phyloP scores from a whole-genome alignment of 2,329 filamentous ascomycete species.

The Hypoxylon sp. region DNA sequence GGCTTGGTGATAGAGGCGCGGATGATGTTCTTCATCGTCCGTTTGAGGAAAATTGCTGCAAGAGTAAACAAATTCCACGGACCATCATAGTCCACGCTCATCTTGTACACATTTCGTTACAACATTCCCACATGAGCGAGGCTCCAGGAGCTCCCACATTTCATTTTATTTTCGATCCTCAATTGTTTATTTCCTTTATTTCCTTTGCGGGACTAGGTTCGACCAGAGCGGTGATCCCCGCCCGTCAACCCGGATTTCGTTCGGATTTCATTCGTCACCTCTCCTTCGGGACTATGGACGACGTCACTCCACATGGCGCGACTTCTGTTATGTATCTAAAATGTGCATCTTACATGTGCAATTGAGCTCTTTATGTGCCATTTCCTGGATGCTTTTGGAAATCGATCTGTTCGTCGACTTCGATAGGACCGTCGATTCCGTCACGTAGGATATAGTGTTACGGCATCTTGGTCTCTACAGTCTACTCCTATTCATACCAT shows the following conservation, averaged over 20 bases:
- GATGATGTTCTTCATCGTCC: slow-evolving; percentile 43
- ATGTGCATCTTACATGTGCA: slow-evolving; percentile 33
- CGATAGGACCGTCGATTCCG: slow-evolving; percentile 6
- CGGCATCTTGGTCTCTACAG: slow-evolving; percentile 2
- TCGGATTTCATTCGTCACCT: slow-evolving; percentile 38
- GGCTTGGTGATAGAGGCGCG: slow-evolving; percentile 48
- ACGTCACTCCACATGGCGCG: slow-evolving; percentile 46
- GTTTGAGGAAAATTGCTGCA: slow-evolving; percentile 55
- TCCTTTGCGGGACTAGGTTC: slow-evolving; percentile 23
- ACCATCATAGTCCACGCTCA: slow-evolving; percentile 70
- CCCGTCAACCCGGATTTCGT: background rate
- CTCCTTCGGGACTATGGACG: slow-evolving; percentile 35
- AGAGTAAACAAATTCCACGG: slow-evolving; percentile 58
- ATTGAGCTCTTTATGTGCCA: slow-evolving; percentile 16
- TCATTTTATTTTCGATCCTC: slow-evolving; percentile 7
- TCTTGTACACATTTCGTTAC: slow-evolving; percentile 50
- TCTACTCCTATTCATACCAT: slow-evolving; percentile 8
- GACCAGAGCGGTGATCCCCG: slow-evolving; percentile 31
- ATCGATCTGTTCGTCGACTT: slow-evolving; percentile 5
- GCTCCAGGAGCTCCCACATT: slow-evolving; percentile 67
- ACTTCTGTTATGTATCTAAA: slow-evolving; percentile 25
- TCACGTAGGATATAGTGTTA: slow-evolving; percentile 14
- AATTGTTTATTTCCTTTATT: background rate
- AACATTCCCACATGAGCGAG: slow-evolving; percentile 62
- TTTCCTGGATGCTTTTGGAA: slow-evolving; percentile 19